Evolutionary conservation across 228 moss, liverwort and hornwort species (phyloP), one percentile per base, ranked within the genome.

Genomic region (Sphagnum magellanicum): DNA sequence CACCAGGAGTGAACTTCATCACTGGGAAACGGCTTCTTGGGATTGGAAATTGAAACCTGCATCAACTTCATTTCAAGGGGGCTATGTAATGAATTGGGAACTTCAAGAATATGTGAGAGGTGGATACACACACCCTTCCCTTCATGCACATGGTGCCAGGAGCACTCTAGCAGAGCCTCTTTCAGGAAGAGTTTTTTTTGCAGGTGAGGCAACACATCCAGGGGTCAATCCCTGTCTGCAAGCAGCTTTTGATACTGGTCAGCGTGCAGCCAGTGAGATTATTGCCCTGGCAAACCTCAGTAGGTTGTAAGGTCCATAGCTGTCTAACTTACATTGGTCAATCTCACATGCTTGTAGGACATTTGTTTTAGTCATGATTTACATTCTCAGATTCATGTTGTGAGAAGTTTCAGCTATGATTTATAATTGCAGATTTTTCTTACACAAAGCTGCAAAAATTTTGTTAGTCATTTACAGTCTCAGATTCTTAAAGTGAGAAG

Each of bases 201-300:
- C 92, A 48, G 95, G 95, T 9, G 95, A 95, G 83, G 95, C 92
- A n/a, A 90, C 95, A 48, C 95, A 95, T 73, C 84, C 89, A 46
- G 95, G 89, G 62, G 95, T 95, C 50, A 92, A 95, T 76, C 90
- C 95, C 4, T 92, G 92, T 66, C 72, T 95, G 75, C 95, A 95
- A 86, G 89, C 89, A 57, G 95, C 95, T 60, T 78, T 95, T 15
- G 92, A 95, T 64, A 90, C 92, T 16, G 95, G 92, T 59, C 79
- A 81, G 62, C 87, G 89, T 69, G 92, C 92, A 51, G 90, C 92
- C 50, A 68, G 68, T 74, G 81, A 92, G 75, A 70, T 95, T 47
- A 71, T 92, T 64, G 62, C 66, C 67, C 74, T 13, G 67, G 9
- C 74, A 50, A 75, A 61, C 50, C n/a, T 7, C 62, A 74, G 74